Conservation (phyloP, 208 protist genomes). For the Naegleria lovaniensis region DNA sequence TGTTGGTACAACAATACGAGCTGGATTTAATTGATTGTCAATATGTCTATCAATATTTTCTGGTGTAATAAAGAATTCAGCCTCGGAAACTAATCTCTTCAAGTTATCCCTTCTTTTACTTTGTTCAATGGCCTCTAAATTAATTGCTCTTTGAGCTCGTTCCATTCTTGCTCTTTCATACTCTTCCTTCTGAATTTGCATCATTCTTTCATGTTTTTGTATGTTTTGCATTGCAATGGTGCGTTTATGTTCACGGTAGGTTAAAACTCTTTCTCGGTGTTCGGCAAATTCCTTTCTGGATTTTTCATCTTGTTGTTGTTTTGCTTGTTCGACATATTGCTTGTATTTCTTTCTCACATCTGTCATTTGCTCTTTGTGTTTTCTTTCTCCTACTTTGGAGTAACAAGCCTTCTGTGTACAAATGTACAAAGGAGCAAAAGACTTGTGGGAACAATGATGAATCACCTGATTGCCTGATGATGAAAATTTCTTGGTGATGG, state of each 20-base stretch:
- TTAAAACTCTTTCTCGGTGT: not conserved
- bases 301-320: not conserved
- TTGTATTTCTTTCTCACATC: not conserved
- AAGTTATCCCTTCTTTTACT: not conserved
- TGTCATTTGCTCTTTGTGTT: not conserved
- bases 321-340: not conserved
- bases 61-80: slow-evolving; percentile 5
- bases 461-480: not conserved
- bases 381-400: not conserved
- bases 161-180: not conserved
- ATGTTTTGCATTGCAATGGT: not conserved
- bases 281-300: not conserved
- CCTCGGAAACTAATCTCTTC: not conserved
- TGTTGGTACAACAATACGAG: not conserved
- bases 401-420: not conserved
- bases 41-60: slow-evolving; percentile 8
- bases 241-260: not conserved
- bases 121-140: not conserved
- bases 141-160: not conserved
- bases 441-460: not conserved
- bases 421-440: not conserved
- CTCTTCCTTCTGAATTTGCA: not conserved
- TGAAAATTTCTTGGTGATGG: not conserved
- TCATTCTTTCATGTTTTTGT: not conserved
- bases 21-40: slow-evolving; percentile 4